Evolutionary conservation across 805 yeast genomes (phyloP), one percentile per base, ranked within the genome.

Genomic region (Huiozyma naganishii): DNA sequence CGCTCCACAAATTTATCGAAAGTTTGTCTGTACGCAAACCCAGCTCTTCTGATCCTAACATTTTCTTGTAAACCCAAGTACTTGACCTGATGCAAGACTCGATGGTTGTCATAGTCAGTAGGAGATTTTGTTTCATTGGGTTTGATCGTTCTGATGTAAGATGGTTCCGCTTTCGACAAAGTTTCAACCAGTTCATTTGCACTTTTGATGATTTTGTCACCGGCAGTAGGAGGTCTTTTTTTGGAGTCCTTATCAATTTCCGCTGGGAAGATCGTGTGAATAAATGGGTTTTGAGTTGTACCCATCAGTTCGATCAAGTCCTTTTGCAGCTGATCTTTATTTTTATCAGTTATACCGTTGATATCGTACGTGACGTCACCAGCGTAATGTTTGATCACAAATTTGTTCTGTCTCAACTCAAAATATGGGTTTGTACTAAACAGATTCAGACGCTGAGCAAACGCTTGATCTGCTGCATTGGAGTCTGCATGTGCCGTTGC

Each of bases 401-500:
- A 92, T 62, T 92, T 90, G 32, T 80, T 76, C 49, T 84, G 80
- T 58, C 98, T 79, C 54, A 84, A 75, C 55, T 89, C 96, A 59
- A 92, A 88, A 62, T 92, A 94, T 27, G 85, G 82, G 62, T 88
- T 89, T 23, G 74, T 65, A 6, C 88, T 70, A 46, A 92, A 84
- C 78, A 85, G 73, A 52, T 87, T 84, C 56, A 92, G 72, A 65
- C 97, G 76, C 70, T 87, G 95, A 12, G 92, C 83, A 65, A 92
- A 92, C 1, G 94, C 85, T 66, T 88, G 95, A 64, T 92, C 99
- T 2, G 97, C 97, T 13, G 97, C 98, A 42, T 70, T 73, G 1
- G 96, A 83, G 59, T 92, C 97, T 4, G 98, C 99, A 61, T 92
- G 98, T 0, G 98, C 98, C 28, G 97, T 92, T 33, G 96, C 97